These are phyloP conservation scores for Fragaria ananassa DNA, from an alignment of 306 rosid genomes.

Conservation along the genomic window DNA sequence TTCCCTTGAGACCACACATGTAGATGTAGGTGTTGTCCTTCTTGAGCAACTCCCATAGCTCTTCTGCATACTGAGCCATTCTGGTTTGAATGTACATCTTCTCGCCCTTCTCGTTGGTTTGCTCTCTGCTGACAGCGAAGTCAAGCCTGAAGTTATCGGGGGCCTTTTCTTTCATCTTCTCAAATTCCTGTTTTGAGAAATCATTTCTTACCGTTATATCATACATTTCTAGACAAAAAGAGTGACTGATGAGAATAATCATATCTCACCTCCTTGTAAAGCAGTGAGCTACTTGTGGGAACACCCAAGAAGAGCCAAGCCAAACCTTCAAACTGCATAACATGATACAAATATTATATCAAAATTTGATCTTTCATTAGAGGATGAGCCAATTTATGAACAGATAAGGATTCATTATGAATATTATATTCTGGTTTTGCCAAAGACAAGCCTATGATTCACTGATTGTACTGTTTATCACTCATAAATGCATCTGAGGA, in stretches of 20 bases:
- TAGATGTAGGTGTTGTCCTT: constrained; percentile 84
- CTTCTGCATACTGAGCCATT: constrained; percentile 97
- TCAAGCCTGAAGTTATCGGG: constrained; percentile 75
- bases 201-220: background rate
- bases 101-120: constrained; percentile 86
- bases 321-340: constrained; percentile 80
- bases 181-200: constrained; percentile 61
- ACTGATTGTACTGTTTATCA: background rate
- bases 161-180: constrained; percentile 81
- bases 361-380: constrained; percentile 19
- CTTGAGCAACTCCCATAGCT: constrained; percentile 84
- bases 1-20: constrained; percentile 98
- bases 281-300: constrained; percentile 93
- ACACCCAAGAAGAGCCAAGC: constrained; percentile 99
- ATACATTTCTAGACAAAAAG: too few species aligned
- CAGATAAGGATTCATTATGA: background rate
- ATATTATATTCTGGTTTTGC: background rate
- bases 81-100: constrained; percentile 98
- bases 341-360: constrained; percentile 2
- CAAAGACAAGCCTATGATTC: background rate
- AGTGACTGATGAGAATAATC: background rate
- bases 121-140: constrained; percentile 97
- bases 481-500: background rate
- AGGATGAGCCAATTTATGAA: background rate
- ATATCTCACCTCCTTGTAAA: constrained; percentile 85